phyloP scores from a whole-genome alignment of 2,329 filamentous ascomycete genomes.

The Aspergillus udagawae region DNA sequence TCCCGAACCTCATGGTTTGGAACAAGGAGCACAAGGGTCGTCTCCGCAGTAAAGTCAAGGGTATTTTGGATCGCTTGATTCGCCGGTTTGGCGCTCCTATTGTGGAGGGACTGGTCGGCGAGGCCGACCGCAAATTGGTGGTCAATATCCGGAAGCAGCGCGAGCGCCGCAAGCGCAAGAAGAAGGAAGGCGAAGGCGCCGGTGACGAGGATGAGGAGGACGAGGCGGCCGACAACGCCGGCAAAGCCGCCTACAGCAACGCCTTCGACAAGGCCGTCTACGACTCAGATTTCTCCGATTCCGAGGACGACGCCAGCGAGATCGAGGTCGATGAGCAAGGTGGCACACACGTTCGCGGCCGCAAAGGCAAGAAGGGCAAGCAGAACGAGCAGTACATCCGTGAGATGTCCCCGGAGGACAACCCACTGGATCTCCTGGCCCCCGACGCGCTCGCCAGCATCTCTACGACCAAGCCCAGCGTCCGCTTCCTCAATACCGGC shows the following conservation, averaged over 20 bases:
- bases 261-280: conserved; percentile 97
- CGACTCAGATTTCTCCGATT: conserved; percentile 64
- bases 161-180: conserved; percentile 86
- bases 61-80: conserved; percentile 92
- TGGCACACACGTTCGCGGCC: conserved; percentile 31
- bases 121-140: conserved; percentile 83
- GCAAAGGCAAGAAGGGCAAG: conserved; percentile 46
- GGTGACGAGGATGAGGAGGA: conserved; percentile 55
- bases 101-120: conserved; percentile 76
- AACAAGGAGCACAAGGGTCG: conserved; percentile 97
- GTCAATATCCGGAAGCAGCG: conserved; percentile 93
- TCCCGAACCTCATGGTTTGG: conserved; percentile 93
- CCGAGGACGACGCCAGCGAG: conserved; percentile 54
- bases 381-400: conserved; percentile 72
- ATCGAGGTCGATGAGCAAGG: conserved; percentile 39
- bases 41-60: conserved; percentile 96
- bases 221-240: conserved; percentile 22
- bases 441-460: conserved; percentile 87
- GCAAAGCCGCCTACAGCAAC: conserved; percentile 63
- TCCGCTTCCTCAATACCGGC: conserved; percentile 41
- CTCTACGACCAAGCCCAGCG: conserved; percentile 75
- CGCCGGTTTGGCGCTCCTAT: conserved; percentile 80
- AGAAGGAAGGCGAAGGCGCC: conserved; percentile 60
- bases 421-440: conserved; percentile 90
- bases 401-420: conserved; percentile 74